These are phyloP conservation scores for Carex cristatella DNA, from an alignment of 176 grass and related monocot genomes.

Conservation along the genomic window DNA sequence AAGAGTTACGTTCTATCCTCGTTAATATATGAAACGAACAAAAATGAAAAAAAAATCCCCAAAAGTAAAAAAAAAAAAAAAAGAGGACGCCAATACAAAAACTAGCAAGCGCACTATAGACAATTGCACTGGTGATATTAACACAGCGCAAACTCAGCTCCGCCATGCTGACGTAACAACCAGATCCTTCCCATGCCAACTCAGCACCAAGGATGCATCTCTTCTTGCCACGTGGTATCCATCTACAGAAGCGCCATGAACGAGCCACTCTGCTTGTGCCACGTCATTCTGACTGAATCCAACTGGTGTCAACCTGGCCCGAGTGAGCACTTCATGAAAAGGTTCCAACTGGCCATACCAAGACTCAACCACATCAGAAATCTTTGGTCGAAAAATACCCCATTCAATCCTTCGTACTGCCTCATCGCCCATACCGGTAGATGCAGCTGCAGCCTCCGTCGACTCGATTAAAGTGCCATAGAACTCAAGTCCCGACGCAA, in stretches of 20 bases:
- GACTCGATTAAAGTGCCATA: slow-evolving; percentile 29
- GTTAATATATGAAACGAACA: neutral
- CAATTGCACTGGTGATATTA: neutral
- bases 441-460: slow-evolving; percentile 29
- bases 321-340: slow-evolving; percentile 28
- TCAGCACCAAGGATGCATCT: slow-evolving; percentile 44
- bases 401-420: slow-evolving; percentile 35
- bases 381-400: slow-evolving; percentile 29
- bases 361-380: slow-evolving; percentile 15
- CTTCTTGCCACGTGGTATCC: slow-evolving; percentile 44
- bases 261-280: slow-evolving; percentile 49
- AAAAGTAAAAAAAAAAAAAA: neutral
- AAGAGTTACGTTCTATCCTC: neutral
- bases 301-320: slow-evolving; percentile 21
- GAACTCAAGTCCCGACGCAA: slow-evolving; percentile 32
- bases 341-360: slow-evolving; percentile 26
- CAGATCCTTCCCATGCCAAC: slow-evolving; percentile 49
- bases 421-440: slow-evolving; percentile 21
- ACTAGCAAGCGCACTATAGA: slow-evolving; percentile 24
- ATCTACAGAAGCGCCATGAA: slow-evolving; percentile 21
- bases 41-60: neutral
- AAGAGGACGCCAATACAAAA: neutral
- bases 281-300: slow-evolving; percentile 40
- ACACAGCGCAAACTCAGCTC: slow-evolving; percentile 25
- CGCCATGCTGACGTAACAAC: slow-evolving; percentile 50